Conservation (phyloP, 352 stramenopile species). For the Bremia lactucae region DNA sequence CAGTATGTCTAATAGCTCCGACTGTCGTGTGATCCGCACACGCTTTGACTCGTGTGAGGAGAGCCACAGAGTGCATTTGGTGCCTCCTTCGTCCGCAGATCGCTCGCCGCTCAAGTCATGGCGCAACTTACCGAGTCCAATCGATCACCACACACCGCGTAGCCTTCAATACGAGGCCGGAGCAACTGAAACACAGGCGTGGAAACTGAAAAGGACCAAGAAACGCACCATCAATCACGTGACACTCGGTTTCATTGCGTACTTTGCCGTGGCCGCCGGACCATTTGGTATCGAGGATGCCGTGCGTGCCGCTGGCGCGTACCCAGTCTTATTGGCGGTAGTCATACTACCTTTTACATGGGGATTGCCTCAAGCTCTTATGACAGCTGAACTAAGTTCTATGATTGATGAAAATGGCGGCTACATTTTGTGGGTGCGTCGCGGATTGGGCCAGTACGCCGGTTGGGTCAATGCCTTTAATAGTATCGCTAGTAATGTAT, state of each 20-base stretch:
- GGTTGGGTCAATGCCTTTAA: conserved; percentile 83
- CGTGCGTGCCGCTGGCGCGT: conserved; percentile 56
- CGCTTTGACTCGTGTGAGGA: conserved; percentile 56
- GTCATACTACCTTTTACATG: conserved; percentile 73
- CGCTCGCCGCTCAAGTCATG: conserved; percentile 66
- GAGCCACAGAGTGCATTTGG: conserved; percentile 35
- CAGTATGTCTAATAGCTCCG: conserved; percentile 6
- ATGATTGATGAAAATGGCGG: conserved; percentile 82
- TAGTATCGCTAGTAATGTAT: conserved; percentile 76
- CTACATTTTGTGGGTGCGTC: conserved; percentile 81
- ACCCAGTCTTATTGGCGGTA: conserved; percentile 59
- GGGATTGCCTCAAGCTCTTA: conserved; percentile 73
- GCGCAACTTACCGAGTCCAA: conserved; percentile 51
- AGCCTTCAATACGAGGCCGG: conserved; percentile 39
- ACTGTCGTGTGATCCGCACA: conserved; percentile 32
- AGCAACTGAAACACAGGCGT: conserved; percentile 19
- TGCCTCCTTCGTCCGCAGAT: conserved; percentile 64
- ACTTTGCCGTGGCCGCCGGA: conserved; percentile 69
- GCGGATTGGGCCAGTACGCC: conserved; percentile 64
- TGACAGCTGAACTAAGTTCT: conserved; percentile 74
- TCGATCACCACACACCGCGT: conserved; percentile 35
- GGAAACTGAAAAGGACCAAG: conserved; percentile 23
- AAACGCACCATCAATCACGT: conserved; percentile 71
- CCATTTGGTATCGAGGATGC: conserved; percentile 76
- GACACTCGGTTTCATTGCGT: conserved; percentile 75